A percentile compares a stretch with the other conserved stretches of the same genome.
These are phyloP conservation scores for Globisporangium recalcitrans DNA, from an alignment of 352 stramenopile species.

Conservation along the genomic window DNA sequence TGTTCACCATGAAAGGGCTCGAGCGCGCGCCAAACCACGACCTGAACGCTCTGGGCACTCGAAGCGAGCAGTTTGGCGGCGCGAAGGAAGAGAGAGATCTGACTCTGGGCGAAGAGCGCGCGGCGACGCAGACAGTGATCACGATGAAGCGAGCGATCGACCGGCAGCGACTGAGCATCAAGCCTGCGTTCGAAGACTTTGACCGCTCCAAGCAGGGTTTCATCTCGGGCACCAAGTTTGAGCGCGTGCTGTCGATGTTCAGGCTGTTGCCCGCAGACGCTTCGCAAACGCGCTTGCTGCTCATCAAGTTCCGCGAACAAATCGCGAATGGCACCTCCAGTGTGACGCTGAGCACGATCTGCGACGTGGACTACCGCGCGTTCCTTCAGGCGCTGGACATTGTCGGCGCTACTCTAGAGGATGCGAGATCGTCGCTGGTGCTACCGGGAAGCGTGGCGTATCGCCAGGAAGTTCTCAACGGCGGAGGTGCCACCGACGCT, in stretches of 20 bases:
- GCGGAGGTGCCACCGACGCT: slow-evolving; percentile 23
- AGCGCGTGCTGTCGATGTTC: slow-evolving; percentile 81
- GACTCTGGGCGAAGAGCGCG: slow-evolving; percentile 36
- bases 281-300: slow-evolving; percentile 37
- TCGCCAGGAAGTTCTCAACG: slow-evolving; percentile 50
- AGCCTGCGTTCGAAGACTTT: slow-evolving; percentile 81
- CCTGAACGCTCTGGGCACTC: slow-evolving; percentile 36
- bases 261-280: slow-evolving; percentile 44
- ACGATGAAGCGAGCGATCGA: slow-evolving; percentile 55
- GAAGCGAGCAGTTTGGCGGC: slow-evolving; percentile 54
- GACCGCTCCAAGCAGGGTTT: slow-evolving; percentile 73
- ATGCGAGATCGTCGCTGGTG: slow-evolving; percentile 19
- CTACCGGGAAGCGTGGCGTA: slow-evolving; percentile 58
- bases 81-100: slow-evolving; percentile 50
- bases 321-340: slow-evolving; percentile 28
- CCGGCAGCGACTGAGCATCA: slow-evolving; percentile 70
- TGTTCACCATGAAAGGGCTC: slow-evolving; percentile 75
- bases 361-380: slow-evolving; percentile 81
- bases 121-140: slow-evolving; percentile 41
- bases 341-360: slow-evolving; percentile 59
- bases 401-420: slow-evolving; percentile 22
- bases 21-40: slow-evolving; percentile 61
- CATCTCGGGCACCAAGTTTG: slow-evolving; percentile 74
- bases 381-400: slow-evolving; percentile 66
- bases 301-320: slow-evolving; percentile 78